phyloP scores from a whole-genome alignment of 495 filamentous ascomycete species.

The Aspergillus funiculosus region DNA sequence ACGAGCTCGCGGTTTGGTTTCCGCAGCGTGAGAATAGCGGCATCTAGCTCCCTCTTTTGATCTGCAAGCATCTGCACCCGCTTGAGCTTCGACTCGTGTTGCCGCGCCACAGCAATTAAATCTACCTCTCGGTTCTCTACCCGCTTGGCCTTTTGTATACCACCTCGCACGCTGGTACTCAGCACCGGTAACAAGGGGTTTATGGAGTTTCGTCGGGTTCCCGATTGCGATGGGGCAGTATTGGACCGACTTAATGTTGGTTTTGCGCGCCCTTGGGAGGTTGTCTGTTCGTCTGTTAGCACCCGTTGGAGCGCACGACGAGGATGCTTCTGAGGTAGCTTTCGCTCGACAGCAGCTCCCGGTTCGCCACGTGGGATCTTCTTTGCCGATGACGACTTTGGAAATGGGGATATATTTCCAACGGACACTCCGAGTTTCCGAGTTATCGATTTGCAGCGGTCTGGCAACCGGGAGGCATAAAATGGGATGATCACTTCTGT shows the following conservation, averaged over 20 bases:
- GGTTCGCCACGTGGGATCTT: conserved; percentile 39
- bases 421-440: conserved; percentile 77
- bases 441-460: conserved; percentile 70
- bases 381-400: conserved; percentile 23
- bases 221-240: conserved; percentile 46
- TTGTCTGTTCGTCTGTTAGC: conserved; percentile 60
- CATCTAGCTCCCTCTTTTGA: conserved; percentile 69
- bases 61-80: conserved; percentile 64
- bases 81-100: conserved; percentile 59
- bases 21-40: conserved; percentile 75
- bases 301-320: conserved; percentile 63
- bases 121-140: conserved; percentile 66
- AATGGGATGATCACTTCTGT: conserved; percentile 91
- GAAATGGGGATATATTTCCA: conserved; percentile 51
- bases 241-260: conserved; percentile 64
- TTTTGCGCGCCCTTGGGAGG: conserved; percentile 39
- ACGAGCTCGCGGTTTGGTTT: conserved; percentile 82
- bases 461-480: conserved; percentile 77
- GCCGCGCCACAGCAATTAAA: conserved; percentile 49
- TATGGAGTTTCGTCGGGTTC: conserved; percentile 32
- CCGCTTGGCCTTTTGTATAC: conserved; percentile 54
- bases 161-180: conserved; percentile 40
- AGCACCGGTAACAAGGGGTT: conserved; percentile 34
- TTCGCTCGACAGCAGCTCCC: conserved; percentile 50
- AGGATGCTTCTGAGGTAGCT: conserved; percentile 42